A percentile compares a stretch with the other conserved stretches of the same genome.
Evolutionary conservation across 371 early-diverging fungal genomes (phyloP).

Genomic region (Massospora cicadina): DNA sequence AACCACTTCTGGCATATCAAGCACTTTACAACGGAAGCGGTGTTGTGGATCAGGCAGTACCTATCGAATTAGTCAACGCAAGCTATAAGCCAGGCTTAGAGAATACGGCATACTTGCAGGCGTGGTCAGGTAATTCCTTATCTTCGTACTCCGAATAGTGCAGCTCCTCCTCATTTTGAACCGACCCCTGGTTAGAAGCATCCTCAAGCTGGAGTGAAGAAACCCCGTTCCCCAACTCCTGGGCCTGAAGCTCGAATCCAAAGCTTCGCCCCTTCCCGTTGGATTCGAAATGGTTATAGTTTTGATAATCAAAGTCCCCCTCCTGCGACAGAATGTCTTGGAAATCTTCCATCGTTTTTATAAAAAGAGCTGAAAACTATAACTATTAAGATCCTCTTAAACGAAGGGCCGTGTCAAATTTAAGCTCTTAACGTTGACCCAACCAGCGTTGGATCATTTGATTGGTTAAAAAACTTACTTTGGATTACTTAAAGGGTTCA

Average conservation of each 20-base stretch:
- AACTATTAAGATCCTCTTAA: conserved; percentile 16
- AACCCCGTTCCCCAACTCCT: conserved; percentile 21
- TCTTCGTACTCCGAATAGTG: conserved; percentile 25
- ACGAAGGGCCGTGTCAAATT: no score
- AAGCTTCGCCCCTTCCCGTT: conserved; percentile 5
- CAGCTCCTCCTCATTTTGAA: conserved; percentile 19
- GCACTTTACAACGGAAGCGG: conserved; percentile 84
- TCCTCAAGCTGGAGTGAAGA: neutral
- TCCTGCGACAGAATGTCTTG: conserved; percentile 2
- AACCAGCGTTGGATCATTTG: no score
- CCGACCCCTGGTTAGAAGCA: neutral
- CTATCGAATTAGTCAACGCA: conserved; percentile 13
- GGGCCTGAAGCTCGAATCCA: conserved; percentile 12
- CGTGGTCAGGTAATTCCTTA: conserved; percentile 59
- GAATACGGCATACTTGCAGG: conserved; percentile 45
- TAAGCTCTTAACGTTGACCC: no score
- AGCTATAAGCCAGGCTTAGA: neutral
- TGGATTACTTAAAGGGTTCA: no score
- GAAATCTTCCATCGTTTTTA: neutral
- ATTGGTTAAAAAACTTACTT: no score
- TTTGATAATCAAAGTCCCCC: conserved; percentile 15
- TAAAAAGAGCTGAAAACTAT: conserved; percentile 14
- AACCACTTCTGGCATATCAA: conserved; percentile 89
- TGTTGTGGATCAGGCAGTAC: conserved; percentile 86
- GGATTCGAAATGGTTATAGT: conserved; percentile 26